Conservation (phyloP, 768 basidiomycete genomes). For the Xerocomellus amylosporus region DNA sequence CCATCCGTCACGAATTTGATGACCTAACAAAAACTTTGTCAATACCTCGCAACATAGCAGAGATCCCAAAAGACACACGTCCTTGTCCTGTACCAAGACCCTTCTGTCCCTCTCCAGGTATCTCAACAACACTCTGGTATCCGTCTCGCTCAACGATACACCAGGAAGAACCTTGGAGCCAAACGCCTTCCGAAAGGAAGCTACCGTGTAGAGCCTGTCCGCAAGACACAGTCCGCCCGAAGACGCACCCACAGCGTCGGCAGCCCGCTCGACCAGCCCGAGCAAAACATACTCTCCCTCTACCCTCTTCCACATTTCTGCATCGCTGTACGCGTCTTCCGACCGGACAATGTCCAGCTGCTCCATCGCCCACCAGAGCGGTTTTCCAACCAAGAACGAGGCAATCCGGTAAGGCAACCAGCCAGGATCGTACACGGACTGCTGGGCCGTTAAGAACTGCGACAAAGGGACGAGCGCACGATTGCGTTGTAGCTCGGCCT, state of each 20-base stretch:
- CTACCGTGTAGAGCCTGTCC: conserved; percentile 59
- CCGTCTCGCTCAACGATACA: conserved; percentile 53
- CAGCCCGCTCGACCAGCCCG: conserved; percentile 61
- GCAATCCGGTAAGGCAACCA: conserved; percentile 71
- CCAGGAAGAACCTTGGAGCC: conserved; percentile 39
- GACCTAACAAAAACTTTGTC: conserved; percentile 45
- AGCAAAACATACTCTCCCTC: conserved; percentile 75
- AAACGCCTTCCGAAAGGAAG: conserved; percentile 63
- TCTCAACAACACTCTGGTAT: conserved; percentile 68
- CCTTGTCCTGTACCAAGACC: conserved; percentile 60
- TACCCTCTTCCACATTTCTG: conserved; percentile 50
- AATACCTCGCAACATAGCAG: not conserved
- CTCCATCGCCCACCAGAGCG: conserved; percentile 84
- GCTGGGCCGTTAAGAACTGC: conserved; percentile 53
- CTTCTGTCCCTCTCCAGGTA: conserved; percentile 76
- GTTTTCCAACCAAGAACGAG: conserved; percentile 69
- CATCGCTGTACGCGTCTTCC: conserved; percentile 51
- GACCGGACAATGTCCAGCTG: conserved; percentile 67
- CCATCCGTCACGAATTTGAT: conserved; percentile 67
- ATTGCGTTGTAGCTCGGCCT: conserved; percentile 61
- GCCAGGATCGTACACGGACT: conserved; percentile 66
- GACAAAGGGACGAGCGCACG: conserved; percentile 46
- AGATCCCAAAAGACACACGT: conserved; percentile 44
- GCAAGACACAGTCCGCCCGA: conserved; percentile 45
- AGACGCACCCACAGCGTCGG: conserved; percentile 49